Evolutionary conservation across 176 grass and related monocot species (phyloP), one percentile per base, ranked within the genome.

Genomic region (Juncus inflexus): DNA sequence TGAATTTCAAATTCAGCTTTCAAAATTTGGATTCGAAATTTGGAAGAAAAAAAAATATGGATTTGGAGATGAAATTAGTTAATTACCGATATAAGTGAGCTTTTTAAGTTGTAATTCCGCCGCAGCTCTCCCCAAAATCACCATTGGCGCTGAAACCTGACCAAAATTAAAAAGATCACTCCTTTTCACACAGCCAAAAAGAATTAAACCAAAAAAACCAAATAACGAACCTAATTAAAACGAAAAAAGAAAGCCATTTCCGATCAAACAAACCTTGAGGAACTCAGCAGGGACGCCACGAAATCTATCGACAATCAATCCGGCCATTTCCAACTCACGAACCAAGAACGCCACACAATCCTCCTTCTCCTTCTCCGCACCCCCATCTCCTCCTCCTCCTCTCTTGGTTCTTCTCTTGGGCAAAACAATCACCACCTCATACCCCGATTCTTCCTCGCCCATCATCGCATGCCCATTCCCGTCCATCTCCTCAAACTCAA

Each of bases 81-180:
- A 69, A 38, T 79, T 89, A 99, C 89, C 89, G 1, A 99, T 99
- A 68, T 78, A 84, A 3, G 89, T 99, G 15, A 92, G 77, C 69
- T 99, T 92, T 65, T 99, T 90, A 67, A 99, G 85, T 65, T 86
- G 83, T 83, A 99, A 86, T 52, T 84, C 83, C 1, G 94, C 80
- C 12, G 94, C 94, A 37, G 83, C 83, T 84, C 85, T 83, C 28
- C 88, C 94, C 45, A 99, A 61, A 63, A 74, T 89, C 62, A 80
- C 75, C 55, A 84, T 61, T 59, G 88, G 85, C 52, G 94, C 89
- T 42, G 94, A 73, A 50, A 99, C 53, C 94, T 99, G 76, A 79
- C 79, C 55, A 81, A 52, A 51, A 52, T 41, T 40, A 7, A 53
- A 52, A 35, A 51, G 51, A 38, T 68, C 5, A 39, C 51, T 16